Base-by-base conservation (phyloP, 495 filamentous ascomycete species). In the Annulohypoxylon moriforme region DNA sequence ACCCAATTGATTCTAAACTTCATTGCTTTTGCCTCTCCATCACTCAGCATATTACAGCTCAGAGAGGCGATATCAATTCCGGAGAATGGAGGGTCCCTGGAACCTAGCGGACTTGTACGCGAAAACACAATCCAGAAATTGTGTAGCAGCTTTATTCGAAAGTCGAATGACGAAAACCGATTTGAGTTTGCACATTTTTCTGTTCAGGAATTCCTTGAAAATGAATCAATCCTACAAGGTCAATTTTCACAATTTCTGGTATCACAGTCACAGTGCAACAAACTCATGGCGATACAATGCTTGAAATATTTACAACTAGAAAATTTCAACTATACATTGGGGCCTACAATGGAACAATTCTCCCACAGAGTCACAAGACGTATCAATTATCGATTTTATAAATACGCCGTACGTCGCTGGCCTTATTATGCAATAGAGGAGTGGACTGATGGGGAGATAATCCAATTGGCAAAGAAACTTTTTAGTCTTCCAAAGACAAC, bases 141-240 rank as follows among this genome's bases (percentile, higher is more conserved):
- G 34, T 79, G 78, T 34, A 78, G 78, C 24, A 79, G 80, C 40
- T 71, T 81, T 4, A 62, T 80, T 36, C 69, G 78, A 53, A 74
- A 68, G 57, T 75, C 66, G 8, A 44, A 61, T 16, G 18, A 47
- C 25, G 49, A 31, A 27, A 4, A 34, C 0, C 1, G 18, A 3
- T 64, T 82, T n/a, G 76, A 80, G 64, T 67, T 79, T 47, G 75
- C 79, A 13, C 79, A 80, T 61, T 81, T 80, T 24, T 79, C 78
- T 0, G 79, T 82, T 22, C 72, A 76, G 16, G 79, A 80, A 53
- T 82, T 77, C 29, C 70, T 82, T 13, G 29, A 40, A 10, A 62
- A 65, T 10, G 10, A 58, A 4, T 14, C 29, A 9, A 20, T 62
- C 16, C 40, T 58, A 2, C 16, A 65, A 29, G 38, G 16, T 5